These are phyloP conservation scores for Pythium rhizo-oryzae DNA, from an alignment of 352 stramenopile genomes.

Conservation along the genomic window DNA sequence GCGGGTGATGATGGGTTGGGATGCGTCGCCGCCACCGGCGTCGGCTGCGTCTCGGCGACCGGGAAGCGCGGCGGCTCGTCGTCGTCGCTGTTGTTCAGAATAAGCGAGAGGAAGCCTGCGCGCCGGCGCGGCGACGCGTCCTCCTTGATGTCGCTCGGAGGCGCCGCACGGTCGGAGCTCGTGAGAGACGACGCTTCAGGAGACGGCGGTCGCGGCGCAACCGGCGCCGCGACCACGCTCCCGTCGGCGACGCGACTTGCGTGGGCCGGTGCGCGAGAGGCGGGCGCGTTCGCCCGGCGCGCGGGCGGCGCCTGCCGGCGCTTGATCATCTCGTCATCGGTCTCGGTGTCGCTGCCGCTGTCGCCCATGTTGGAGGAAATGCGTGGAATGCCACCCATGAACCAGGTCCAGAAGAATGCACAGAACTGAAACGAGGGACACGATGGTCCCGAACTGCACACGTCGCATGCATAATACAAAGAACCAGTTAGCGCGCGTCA, in stretches of 20 bases:
- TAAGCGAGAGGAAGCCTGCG: neutral
- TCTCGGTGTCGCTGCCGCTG: conserved; percentile 22
- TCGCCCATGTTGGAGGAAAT: conserved; percentile 17
- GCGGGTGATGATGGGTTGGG: no score
- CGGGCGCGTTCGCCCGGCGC: neutral
- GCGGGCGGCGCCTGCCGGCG: neutral
- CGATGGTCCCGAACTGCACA: conserved; percentile 5
- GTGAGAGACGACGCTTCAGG: neutral
- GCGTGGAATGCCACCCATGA: neutral
- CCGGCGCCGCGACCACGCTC: neutral
- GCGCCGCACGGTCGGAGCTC: neutral
- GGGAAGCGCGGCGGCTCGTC: conserved; percentile 10
- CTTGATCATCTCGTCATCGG: conserved; percentile 24
- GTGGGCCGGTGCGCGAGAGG: neutral
- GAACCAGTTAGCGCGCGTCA: no score
- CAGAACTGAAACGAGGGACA: conserved; percentile 2
- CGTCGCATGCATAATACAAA: no score
- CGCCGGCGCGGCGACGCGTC: neutral
- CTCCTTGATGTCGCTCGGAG: neutral
- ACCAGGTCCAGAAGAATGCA: neutral
- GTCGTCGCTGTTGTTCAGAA: conserved; percentile 16
- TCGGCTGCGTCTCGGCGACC: neutral
- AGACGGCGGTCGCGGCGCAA: neutral
- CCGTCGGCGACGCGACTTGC: neutral
- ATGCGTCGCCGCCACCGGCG: neutral